A percentile compares a stretch with the other conserved stretches of the same genome.
phyloP scores from a whole-genome alignment of 2,329 filamentous ascomycete genomes.

The Didymella arachidicola region DNA sequence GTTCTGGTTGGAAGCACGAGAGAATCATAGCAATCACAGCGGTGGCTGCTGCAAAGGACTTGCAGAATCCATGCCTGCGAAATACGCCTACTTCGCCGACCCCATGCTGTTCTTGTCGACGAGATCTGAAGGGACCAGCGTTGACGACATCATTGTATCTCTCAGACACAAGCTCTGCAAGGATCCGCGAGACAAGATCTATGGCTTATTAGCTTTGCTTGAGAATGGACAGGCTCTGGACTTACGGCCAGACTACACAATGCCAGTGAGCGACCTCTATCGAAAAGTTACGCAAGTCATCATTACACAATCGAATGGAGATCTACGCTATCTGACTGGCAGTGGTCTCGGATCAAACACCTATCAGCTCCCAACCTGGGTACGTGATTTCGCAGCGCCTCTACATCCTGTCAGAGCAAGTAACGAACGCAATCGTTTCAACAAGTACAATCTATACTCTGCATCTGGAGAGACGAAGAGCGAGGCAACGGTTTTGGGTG shows the following conservation, averaged over 20 bases:
- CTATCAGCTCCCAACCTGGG: constrained; percentile 5
- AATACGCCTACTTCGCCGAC: constrained; percentile 7
- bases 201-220: constrained; percentile 7
- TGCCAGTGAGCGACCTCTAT: neutral
- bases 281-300: neutral
- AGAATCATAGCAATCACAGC: neutral
- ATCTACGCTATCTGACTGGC: constrained; percentile 7
- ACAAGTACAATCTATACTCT: neutral
- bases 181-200: constrained; percentile 11
- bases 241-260: neutral
- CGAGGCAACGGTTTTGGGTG: neutral
- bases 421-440: neutral
- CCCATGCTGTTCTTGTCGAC: constrained; percentile 2
- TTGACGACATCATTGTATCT: neutral
- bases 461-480: neutral
- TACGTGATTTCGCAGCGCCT: constrained; percentile 5
- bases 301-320: neutral
- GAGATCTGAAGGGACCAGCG: neutral
- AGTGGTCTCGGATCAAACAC: constrained; percentile 1
- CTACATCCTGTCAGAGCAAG: constrained; percentile 4
- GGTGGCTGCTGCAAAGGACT: neutral
- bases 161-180: constrained; percentile 14
- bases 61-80: constrained; percentile 2
- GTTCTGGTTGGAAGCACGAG: neutral
- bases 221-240: neutral